These are phyloP conservation scores for Annulohypoxylon stygium DNA, from an alignment of 495 filamentous ascomycete species.

Conservation along the genomic window DNA sequence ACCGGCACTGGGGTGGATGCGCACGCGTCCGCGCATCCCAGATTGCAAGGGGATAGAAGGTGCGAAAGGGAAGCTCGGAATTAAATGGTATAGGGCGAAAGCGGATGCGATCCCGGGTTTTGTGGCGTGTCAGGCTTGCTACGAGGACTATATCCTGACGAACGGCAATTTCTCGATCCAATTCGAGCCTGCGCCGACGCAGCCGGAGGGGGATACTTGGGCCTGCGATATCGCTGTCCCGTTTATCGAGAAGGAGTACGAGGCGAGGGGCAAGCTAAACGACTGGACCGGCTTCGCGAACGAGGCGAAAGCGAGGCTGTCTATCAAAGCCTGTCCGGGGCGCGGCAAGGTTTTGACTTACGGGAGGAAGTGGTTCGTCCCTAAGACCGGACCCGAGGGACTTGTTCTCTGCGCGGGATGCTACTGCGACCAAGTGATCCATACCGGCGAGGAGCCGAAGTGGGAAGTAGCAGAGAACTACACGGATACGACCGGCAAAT, in stretches of 20 bases:
- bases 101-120: slow-evolving; percentile 47
- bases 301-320: slow-evolving; percentile 43
- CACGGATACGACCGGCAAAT: slow-evolving; percentile 14
- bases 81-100: slow-evolving; percentile 37
- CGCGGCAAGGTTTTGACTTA: slow-evolving; percentile 18
- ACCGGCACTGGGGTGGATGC: slow-evolving; percentile 34
- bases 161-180: slow-evolving; percentile 43
- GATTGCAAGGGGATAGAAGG: slow-evolving; percentile 47
- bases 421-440: slow-evolving; percentile 54
- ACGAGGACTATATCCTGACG: slow-evolving; percentile 53
- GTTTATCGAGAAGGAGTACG: slow-evolving; percentile 51
- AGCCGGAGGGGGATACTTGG: slow-evolving; percentile 51
- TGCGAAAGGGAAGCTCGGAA: slow-evolving; percentile 27
- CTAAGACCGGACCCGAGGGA: slow-evolving; percentile 44
- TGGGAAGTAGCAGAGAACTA: slow-evolving; percentile 34
- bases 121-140: slow-evolving; percentile 54
- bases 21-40: slow-evolving; percentile 25
- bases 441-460: slow-evolving; percentile 49
- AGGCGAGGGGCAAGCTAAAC: slow-evolving; percentile 38
- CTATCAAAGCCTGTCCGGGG: slow-evolving; percentile 42
- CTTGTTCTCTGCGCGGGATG: slow-evolving; percentile 55
- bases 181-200: slow-evolving; percentile 44
- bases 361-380: slow-evolving; percentile 53
- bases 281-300: slow-evolving; percentile 51
- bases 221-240: slow-evolving; percentile 52